Conservation (phyloP, 73 alveolate genomes). For the Tetrahymena borealis region DNA sequence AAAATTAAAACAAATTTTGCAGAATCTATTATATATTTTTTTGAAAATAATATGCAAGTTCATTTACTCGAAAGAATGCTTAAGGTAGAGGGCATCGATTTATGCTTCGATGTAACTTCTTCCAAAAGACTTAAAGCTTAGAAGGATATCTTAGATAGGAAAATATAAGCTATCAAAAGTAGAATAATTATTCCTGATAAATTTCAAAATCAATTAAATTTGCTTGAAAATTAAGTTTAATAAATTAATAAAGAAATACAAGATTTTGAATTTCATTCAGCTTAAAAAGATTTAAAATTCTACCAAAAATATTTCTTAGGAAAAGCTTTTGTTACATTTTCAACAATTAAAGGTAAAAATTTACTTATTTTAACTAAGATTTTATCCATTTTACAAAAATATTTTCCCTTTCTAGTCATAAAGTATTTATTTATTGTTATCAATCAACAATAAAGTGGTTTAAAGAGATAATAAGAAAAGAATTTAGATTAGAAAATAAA, state of each 20-base stretch:
- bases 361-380: background rate
- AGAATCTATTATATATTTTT: background rate
- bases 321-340: background rate
- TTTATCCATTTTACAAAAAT: background rate
- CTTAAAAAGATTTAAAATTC: background rate
- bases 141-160: background rate
- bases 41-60: background rate
- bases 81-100: background rate
- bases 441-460: no score
- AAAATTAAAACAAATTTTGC: background rate
- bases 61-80: background rate
- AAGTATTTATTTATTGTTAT: no score
- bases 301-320: background rate
- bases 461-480: no score
- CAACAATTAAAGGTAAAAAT: background rate
- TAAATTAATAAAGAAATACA: background rate
- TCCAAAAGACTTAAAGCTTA: background rate
- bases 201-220: background rate
- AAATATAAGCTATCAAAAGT: background rate
- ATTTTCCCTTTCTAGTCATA: no score
- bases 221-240: background rate
- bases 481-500: no score
- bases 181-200: background rate
- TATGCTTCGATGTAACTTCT: background rate
- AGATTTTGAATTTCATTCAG: background rate